Percentiles rank a stretch among this genome's conserved stretches.
phyloP scores from a whole-genome alignment of 345 rosid genomes.

The Syzygium aromaticum region DNA sequence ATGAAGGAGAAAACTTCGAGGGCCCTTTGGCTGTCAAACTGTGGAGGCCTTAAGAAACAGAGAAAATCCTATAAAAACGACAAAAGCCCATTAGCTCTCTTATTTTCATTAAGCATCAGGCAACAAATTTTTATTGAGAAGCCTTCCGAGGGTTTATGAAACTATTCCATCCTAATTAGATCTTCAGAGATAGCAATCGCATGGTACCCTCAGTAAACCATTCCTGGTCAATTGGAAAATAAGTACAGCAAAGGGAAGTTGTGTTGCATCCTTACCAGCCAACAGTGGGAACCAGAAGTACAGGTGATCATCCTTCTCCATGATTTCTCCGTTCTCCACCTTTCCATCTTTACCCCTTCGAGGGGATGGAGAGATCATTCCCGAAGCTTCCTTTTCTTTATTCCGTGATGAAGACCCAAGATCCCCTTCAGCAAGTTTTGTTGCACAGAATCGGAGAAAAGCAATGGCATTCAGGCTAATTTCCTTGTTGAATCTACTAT shows the following conservation, averaged over 20 bases:
- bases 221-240: neutral
- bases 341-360: slow-evolving; percentile 39
- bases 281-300: slow-evolving; percentile 95
- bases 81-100: neutral
- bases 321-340: slow-evolving; percentile 55
- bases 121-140: neutral
- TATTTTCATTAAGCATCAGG: neutral
- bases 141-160: neutral
- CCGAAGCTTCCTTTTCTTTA: slow-evolving; percentile 53
- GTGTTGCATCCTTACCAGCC: slow-evolving; percentile 57
- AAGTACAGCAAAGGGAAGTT: neutral
- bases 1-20: neutral
- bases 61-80: neutral
- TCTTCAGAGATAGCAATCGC: neutral
- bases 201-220: neutral
- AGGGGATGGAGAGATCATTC: slow-evolving; percentile 44
- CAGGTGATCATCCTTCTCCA: slow-evolving; percentile 68
- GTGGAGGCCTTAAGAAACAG: neutral
- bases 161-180: neutral
- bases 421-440: slow-evolving; percentile 94
- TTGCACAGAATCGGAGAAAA: slow-evolving; percentile 92
- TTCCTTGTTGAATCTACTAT: slow-evolving; percentile 88
- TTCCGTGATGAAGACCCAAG: slow-evolving; percentile 55
- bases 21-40: neutral
- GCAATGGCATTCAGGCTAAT: slow-evolving; percentile 88